A percentile compares a stretch with the other conserved stretches of the same genome.
phyloP scores from a whole-genome alignment of 768 basidiomycete species.

The Hemileccinum impolitum region DNA sequence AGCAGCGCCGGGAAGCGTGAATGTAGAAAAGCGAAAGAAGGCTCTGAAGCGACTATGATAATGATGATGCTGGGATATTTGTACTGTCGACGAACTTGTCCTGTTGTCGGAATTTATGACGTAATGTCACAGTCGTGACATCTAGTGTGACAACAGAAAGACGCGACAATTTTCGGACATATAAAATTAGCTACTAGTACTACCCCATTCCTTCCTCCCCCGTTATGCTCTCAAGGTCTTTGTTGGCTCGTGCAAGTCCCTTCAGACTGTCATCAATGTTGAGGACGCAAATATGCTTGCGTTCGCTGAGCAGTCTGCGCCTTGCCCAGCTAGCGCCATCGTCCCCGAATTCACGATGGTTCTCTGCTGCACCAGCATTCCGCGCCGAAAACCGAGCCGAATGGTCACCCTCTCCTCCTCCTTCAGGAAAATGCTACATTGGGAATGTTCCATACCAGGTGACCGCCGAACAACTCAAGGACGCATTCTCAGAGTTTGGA shows the following conservation, averaged over 20 bases:
- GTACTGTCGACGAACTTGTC: background rate
- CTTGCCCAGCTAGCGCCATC: background rate
- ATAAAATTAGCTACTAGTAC: background rate
- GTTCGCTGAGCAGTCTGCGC: conserved; percentile 13
- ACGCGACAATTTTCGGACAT: conserved; percentile 14
- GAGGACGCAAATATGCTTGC: conserved; percentile 10
- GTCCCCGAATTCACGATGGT: conserved; percentile 10
- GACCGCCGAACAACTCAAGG: conserved; percentile 39
- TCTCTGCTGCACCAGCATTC: conserved; percentile 16
- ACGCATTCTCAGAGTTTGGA: conserved; percentile 45
- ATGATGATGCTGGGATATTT: conserved; percentile 5
- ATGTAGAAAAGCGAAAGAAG: conserved; percentile 85
- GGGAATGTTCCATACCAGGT: conserved; percentile 53
- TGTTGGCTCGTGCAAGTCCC: conserved; percentile 17
- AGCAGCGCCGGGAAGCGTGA: conserved; percentile 52
- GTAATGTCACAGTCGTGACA: conserved; percentile 10
- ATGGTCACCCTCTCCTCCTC: conserved; percentile 10
- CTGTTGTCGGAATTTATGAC: conserved; percentile 3
- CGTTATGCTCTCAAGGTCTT: conserved; percentile 22
- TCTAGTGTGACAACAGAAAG: conserved; percentile 13
- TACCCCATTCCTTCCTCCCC: background rate
- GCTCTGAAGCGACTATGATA: conserved; percentile 72
- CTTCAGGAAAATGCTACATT: conserved; percentile 41
- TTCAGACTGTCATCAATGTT: conserved; percentile 7
- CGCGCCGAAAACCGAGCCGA: conserved; percentile 1